Conservation (phyloP, 495 filamentous ascomycete species). For the Recurvomyces mirabilis region DNA sequence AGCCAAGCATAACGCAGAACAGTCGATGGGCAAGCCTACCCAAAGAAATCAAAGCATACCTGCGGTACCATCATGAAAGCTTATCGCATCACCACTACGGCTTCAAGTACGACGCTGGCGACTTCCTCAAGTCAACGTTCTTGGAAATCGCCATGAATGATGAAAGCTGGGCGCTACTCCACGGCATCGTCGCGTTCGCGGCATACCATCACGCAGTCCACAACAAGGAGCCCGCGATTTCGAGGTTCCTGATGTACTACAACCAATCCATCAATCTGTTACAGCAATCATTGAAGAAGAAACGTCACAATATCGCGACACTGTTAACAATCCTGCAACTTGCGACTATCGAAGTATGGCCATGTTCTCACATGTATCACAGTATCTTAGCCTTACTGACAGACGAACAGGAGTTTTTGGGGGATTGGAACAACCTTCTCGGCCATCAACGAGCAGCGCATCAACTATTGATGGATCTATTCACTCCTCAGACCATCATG, state of each 20-base stretch:
- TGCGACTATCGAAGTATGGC: constrained; percentile 77
- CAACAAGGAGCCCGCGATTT: constrained; percentile 51
- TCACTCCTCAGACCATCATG: constrained; percentile 66
- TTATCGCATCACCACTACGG: constrained; percentile 74
- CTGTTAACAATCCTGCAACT: constrained; percentile 84
- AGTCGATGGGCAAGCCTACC: constrained; percentile 40
- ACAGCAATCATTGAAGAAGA: constrained; percentile 56
- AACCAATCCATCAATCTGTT: constrained; percentile 72
- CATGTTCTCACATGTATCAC: not conserved
- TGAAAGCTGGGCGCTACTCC: constrained; percentile 58
- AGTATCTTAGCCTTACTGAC: constrained; percentile 23
- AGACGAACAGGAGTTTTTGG: constrained; percentile 66
- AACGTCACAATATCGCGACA: constrained; percentile 61
- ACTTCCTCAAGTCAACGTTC: constrained; percentile 63
- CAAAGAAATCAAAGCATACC: constrained; percentile 62
- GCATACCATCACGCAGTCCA: constrained; percentile 74
- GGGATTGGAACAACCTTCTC: constrained; percentile 86
- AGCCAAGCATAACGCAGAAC: constrained; percentile 10
- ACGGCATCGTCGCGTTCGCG: constrained; percentile 82
- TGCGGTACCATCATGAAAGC: constrained; percentile 64
- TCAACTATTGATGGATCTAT: constrained; percentile 64
- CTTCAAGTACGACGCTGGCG: constrained; percentile 50
- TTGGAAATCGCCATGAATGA: constrained; percentile 61
- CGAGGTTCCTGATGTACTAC: constrained; percentile 80
- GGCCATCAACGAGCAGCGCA: constrained; percentile 87